A percentile compares a stretch with the other conserved stretches of the same genome.
These are phyloP conservation scores for Neurospora sp. DNA, from an alignment of 495 filamentous ascomycete species.

Conservation along the genomic window DNA sequence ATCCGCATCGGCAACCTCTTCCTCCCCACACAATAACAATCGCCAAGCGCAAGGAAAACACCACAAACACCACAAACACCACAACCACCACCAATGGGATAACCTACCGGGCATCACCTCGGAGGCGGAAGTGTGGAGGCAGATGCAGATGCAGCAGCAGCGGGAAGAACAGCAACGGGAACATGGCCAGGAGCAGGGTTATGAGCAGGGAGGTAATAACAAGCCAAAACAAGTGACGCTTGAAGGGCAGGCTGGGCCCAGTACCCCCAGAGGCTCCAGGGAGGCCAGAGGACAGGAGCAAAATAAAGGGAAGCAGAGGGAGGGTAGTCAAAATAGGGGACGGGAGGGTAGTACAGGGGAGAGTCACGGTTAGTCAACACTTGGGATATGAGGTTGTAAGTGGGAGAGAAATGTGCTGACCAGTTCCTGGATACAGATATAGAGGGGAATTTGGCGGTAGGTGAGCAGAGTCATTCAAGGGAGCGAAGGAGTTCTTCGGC, in stretches of 20 bases:
- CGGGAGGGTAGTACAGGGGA: neutral
- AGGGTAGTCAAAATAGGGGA: neutral
- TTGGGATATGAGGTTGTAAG: neutral
- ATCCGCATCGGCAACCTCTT: neutral
- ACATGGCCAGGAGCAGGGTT: neutral
- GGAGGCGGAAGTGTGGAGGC: neutral
- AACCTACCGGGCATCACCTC: neutral
- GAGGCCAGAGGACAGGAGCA: too few species aligned
- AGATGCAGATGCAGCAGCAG: neutral
- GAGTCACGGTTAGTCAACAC: neutral
- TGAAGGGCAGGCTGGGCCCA: neutral
- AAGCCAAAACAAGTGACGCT: neutral
- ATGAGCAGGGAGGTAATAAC: neutral
- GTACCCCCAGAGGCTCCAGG: neutral
- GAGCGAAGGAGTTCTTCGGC: neutral
- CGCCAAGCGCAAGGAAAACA: neutral
- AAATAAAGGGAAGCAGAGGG: neutral
- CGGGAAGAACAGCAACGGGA: neutral
- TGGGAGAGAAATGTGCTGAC: neutral
- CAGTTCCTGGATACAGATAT: neutral
- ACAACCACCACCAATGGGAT: neutral
- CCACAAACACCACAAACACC: neutral
- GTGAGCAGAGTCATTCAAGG: neutral
- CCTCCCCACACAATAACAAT: neutral
- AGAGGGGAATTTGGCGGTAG: neutral